phyloP scores from a whole-genome alignment of 371 early-diverging fungal genomes.

The Rhizopus stolonifer region DNA sequence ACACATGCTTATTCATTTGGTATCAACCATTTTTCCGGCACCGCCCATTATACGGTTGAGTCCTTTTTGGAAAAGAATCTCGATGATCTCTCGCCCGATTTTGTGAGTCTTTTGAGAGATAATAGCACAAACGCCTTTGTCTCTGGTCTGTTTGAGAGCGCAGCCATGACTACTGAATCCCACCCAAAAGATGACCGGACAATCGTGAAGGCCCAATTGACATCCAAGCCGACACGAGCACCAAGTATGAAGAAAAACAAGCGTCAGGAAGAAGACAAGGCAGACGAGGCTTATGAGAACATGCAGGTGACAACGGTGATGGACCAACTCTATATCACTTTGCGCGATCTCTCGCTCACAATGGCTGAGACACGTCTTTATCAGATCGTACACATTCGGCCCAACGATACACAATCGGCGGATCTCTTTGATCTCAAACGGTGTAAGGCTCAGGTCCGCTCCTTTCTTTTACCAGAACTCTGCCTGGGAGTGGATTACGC shows the following conservation, averaged over 20 bases:
- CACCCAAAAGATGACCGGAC: constrained; percentile 69
- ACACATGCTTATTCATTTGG: constrained; percentile 55
- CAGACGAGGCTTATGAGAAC: constrained; percentile 49
- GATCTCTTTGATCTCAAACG: constrained; percentile 55
- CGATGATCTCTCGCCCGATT: constrained; percentile 74
- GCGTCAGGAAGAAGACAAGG: constrained; percentile 28
- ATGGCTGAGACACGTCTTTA: constrained; percentile 82
- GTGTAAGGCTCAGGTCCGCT: constrained; percentile 66
- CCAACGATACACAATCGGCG: constrained; percentile 68
- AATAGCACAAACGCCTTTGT: constrained; percentile 75
- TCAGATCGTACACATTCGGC: constrained; percentile 83
- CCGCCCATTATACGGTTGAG: constrained; percentile 63
- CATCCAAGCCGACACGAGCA: constrained; percentile 63
- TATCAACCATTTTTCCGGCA: constrained; percentile 67
- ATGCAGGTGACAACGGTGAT: constrained; percentile 64
- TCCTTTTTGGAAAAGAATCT: constrained; percentile 69
- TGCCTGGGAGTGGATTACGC: constrained; percentile 63
- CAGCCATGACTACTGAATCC: constrained; percentile 73
- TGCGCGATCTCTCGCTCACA: constrained; percentile 69
- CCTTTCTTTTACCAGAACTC: constrained; percentile 64
- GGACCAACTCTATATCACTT: constrained; percentile 64
- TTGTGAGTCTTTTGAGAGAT: constrained; percentile 72
- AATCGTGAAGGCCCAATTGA: constrained; percentile 38
- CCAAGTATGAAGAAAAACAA: constrained; percentile 61
- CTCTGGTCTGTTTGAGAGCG: constrained; percentile 74